phyloP scores from a whole-genome alignment of 176 grass and related monocot genomes.

The Triticum monococcum region DNA sequence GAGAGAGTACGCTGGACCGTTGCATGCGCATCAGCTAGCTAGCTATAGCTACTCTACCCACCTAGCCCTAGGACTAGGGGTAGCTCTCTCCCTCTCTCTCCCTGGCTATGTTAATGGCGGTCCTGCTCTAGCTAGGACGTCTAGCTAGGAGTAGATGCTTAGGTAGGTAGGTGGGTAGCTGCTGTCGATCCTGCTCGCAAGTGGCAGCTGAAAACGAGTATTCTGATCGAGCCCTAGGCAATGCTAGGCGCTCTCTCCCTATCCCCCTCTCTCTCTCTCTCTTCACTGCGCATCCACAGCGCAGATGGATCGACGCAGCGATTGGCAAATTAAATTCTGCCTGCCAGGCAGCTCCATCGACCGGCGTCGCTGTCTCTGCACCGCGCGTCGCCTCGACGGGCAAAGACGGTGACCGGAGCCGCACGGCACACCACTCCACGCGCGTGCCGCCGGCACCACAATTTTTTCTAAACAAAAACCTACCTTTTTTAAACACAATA shows the following conservation, averaged over 20 bases:
- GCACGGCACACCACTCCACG: not conserved
- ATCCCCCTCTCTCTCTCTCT: not conserved
- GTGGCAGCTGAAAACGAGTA: not conserved
- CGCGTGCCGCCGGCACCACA: too few relatives aligned
- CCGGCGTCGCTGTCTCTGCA: not conserved
- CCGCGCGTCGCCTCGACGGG: not conserved
- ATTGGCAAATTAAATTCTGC: not conserved
- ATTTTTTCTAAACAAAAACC: too few relatives aligned
- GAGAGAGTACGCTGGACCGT: not conserved
- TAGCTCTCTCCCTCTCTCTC: not conserved
- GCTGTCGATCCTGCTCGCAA: conserved; percentile 11
- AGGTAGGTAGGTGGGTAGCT: not conserved
- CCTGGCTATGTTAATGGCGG: not conserved
- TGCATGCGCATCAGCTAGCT: not conserved
- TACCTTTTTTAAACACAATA: too few relatives aligned
- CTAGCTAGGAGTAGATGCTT: not conserved
- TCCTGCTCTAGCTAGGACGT: not conserved
- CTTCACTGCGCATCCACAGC: not conserved
- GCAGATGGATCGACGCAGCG: not conserved
- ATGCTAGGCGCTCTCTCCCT: not conserved
- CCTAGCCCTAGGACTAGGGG: not conserved
- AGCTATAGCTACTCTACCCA: not conserved
- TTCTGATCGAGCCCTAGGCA: not conserved
- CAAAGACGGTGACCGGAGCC: not conserved
- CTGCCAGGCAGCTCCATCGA: not conserved